A percentile compares a stretch with the other conserved stretches of the same genome.
Evolutionary conservation across 2,329 filamentous ascomycete species (phyloP).

Genomic region (Fusarium phyllophilum): DNA sequence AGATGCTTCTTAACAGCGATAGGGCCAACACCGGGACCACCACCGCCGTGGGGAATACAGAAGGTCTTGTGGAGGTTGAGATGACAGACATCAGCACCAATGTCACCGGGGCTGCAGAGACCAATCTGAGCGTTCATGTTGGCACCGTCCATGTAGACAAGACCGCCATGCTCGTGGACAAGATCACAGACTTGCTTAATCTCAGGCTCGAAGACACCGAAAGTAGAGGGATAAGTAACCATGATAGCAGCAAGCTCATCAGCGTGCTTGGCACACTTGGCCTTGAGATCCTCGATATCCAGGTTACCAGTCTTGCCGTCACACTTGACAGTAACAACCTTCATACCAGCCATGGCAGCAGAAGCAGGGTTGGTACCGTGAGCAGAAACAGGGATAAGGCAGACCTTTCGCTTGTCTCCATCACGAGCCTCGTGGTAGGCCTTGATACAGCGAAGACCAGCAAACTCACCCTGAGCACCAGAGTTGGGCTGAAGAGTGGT

Average conservation of each 20-base stretch:
- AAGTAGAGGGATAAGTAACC: constrained; percentile 96
- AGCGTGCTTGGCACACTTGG: constrained; percentile 88
- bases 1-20: constrained; percentile 92
- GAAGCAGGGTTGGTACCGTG: constrained; percentile 97
- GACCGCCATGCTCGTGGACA: constrained; percentile 87
- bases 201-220: constrained; percentile 91
- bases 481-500: constrained; percentile 95
- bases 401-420: constrained; percentile 81
- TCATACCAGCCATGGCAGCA: constrained; percentile 95
- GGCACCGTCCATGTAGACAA: constrained; percentile 99
- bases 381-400: constrained; percentile 92
- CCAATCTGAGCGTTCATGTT: constrained; percentile 99
- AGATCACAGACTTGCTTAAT: constrained; percentile 87
- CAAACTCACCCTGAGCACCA: constrained; percentile 94
- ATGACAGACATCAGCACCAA: constrained; percentile 98
- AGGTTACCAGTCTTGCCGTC: constrained; percentile 88
- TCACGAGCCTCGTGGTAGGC: constrained; percentile 75
- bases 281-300: constrained; percentile 86
- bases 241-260: constrained; percentile 91
- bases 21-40: constrained; percentile 91
- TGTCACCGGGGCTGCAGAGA: constrained; percentile 91
- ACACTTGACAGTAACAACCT: constrained; percentile 91
- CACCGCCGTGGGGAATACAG: constrained; percentile 96
- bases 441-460: constrained; percentile 87
- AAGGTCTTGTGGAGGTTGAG: constrained; percentile 99